Conservation (phyloP, 1,139 yeast genomes). For the Geotrichum restrictum region DNA sequence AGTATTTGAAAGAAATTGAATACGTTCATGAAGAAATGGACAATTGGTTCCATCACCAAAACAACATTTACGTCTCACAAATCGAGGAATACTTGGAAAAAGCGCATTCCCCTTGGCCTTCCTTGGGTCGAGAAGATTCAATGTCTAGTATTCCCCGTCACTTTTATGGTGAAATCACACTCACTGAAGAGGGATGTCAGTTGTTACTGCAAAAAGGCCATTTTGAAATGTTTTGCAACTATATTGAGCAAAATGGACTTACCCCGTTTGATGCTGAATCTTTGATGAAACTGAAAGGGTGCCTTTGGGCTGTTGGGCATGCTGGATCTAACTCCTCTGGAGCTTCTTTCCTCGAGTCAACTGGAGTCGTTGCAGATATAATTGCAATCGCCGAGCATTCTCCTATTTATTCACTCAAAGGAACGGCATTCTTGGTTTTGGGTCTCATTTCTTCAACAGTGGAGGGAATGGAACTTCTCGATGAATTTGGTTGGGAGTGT, state of each 20-base stretch:
- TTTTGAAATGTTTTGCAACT: slow-evolving; percentile 44
- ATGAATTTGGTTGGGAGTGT: slow-evolving; percentile 72
- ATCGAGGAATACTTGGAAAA: slow-evolving; percentile 47
- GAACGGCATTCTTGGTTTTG: slow-evolving; percentile 71
- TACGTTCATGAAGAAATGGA: slow-evolving; percentile 57
- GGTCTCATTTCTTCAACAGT: slow-evolving; percentile 70
- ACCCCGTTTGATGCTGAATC: slow-evolving; percentile 24
- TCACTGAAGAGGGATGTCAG: slow-evolving; percentile 74
- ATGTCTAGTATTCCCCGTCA: slow-evolving; percentile 48
- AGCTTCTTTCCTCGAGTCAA: slow-evolving; percentile 59
- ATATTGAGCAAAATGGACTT: slow-evolving; percentile 38
- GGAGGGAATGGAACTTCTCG: slow-evolving; percentile 83
- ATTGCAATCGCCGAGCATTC: slow-evolving; percentile 52
- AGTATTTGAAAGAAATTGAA: slow-evolving; percentile 48
- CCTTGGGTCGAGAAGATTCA: slow-evolving; percentile 12
- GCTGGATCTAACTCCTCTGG: slow-evolving; percentile 64
- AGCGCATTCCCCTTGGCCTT: slow-evolving; percentile 24
- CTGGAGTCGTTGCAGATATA: slow-evolving; percentile 53
- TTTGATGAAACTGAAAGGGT: slow-evolving; percentile 59
- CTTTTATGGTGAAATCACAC: slow-evolving; percentile 73
- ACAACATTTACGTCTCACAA: slow-evolving; percentile 49
- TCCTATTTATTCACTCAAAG: slow-evolving; percentile 60
- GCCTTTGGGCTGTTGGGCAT: slow-evolving; percentile 84
- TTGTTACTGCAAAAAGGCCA: slow-evolving; percentile 48
- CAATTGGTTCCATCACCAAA: slow-evolving; percentile 55